phyloP scores from a whole-genome alignment of 495 filamentous ascomycete species.

The Hyaloscypha variabilis region DNA sequence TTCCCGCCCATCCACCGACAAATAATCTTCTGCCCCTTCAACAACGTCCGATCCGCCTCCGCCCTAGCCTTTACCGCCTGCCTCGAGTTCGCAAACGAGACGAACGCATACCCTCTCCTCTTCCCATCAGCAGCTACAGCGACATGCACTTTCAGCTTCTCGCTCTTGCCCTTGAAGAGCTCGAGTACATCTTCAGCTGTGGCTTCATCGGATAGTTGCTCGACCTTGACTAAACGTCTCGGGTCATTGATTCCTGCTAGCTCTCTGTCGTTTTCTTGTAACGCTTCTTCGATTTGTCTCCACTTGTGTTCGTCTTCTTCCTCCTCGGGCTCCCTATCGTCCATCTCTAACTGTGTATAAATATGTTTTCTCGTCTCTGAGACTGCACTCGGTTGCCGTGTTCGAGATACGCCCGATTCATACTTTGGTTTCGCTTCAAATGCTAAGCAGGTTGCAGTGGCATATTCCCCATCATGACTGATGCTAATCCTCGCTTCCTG shows the following conservation, averaged over 20 bases:
- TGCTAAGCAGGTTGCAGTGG: slow-evolving; percentile 35
- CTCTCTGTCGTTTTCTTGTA: not conserved
- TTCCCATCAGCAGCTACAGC: not conserved
- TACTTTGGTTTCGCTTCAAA: not conserved
- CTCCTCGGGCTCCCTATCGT: not conserved
- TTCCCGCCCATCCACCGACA: not conserved
- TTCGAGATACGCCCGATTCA: not conserved
- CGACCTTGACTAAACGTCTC: not conserved
- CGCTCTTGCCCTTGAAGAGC: not conserved
- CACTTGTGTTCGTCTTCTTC: not conserved
- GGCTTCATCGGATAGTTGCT: not conserved
- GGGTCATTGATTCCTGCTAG: not conserved
- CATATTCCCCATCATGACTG: slow-evolving; percentile 51
- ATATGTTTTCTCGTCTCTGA: not conserved
- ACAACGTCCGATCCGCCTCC: not conserved
- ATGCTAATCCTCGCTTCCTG: slow-evolving; percentile 41
- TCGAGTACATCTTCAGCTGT: not conserved
- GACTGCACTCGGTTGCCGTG: not conserved
- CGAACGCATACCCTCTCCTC: not conserved
- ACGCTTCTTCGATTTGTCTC: not conserved
- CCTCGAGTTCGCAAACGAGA: not conserved
- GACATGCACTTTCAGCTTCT: not conserved
- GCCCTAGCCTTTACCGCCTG: not conserved
- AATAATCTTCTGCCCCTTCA: not conserved
- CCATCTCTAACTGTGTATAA: not conserved